A percentile compares a stretch with the other conserved stretches of the same genome.
Evolutionary conservation across 768 basidiomycete genomes (phyloP).

Genomic region (Tremella yokohamensis): DNA sequence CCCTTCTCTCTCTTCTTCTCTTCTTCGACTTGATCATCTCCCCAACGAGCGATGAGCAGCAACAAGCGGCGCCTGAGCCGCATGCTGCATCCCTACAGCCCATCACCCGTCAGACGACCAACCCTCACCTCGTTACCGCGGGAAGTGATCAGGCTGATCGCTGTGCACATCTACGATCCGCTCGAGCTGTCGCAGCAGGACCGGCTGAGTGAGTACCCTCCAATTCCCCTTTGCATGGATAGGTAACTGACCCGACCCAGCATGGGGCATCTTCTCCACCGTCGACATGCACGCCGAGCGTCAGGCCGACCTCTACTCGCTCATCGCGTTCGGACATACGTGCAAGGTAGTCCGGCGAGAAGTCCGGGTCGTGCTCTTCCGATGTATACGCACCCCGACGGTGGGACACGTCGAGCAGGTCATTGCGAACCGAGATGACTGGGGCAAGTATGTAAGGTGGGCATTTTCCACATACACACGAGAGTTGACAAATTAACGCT

Average conservation of each 20-base stretch:
- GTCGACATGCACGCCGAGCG: conserved; percentile 46
- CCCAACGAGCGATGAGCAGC: too few species aligned
- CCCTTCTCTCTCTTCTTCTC: too few species aligned
- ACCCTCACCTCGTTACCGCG: conserved; percentile 21
- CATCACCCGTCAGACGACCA: too few species aligned
- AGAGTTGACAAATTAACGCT: background rate
- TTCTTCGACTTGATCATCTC: too few species aligned
- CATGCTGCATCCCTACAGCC: too few species aligned
- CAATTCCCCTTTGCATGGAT: background rate
- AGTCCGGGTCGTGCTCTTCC: conserved; percentile 38
- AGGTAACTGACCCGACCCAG: conserved; percentile 15
- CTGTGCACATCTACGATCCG: conserved; percentile 38
- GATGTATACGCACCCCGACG: conserved; percentile 40
- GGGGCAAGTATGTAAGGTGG: conserved; percentile 45
- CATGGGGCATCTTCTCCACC: conserved; percentile 50
- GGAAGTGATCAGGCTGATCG: conserved; percentile 37
- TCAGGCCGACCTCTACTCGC: conserved; percentile 31
- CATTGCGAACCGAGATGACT: conserved; percentile 31
- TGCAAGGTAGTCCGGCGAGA: conserved; percentile 36
- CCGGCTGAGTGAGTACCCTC: conserved; percentile 36
- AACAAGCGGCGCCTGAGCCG: too few species aligned
- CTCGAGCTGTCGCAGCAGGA: conserved; percentile 41
- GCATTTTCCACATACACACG: conserved; percentile 5
- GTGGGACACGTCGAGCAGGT: conserved; percentile 32
- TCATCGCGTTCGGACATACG: conserved; percentile 33